Evolutionary conservation across 2,329 filamentous ascomycete genomes (phyloP), one percentile per base, ranked within the genome.

Genomic region (Botryotinia globosa): DNA sequence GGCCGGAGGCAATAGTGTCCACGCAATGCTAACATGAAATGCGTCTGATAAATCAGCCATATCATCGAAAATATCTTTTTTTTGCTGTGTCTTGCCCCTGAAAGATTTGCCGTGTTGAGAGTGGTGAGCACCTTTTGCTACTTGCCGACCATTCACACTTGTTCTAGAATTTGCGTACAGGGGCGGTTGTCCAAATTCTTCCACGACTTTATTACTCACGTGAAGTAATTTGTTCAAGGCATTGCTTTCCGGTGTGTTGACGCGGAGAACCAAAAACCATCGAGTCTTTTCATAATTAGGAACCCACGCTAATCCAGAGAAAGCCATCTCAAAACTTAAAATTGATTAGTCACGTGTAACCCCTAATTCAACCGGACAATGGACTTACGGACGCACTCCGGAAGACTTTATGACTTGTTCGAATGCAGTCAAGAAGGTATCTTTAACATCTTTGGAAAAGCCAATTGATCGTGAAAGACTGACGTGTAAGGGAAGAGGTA

Each of bases 21-120:
- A 98, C 0, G 91, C 96, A 72, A 99, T 89, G 63, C 94, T 97
- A 74, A 98, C 84, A 82, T 99, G 96, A 79, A 98, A 98, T 34
- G 87, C 88, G 66, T 85, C 81, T 7, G 86, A 86, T 71, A 81
- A 81, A 76, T 89, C 85, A 48, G 78, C 72, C 12, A 77, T 72
- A 61, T 75, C 70, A 22, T 22, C 12, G 20, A 65, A 71, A 45
- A 9, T 20, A 16, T 80, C 59, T 22, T 54, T 37, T 32, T 58
- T 42, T 66, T 70, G 58, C n/a, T 61, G 42, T 73, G 73, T 44
- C 59, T 69, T 63, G 72, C 14, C 34, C 14, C 39, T 68, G 42
- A 20, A 44, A 10, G 20, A 22, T 72, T 59, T 56, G 37, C 22
- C 14, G 34, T 34, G 16, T 63, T 20, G 58, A 37, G 37, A 61